Conservation (phyloP, 2,329 filamentous ascomycete genomes). For the Venturia carpophila region DNA sequence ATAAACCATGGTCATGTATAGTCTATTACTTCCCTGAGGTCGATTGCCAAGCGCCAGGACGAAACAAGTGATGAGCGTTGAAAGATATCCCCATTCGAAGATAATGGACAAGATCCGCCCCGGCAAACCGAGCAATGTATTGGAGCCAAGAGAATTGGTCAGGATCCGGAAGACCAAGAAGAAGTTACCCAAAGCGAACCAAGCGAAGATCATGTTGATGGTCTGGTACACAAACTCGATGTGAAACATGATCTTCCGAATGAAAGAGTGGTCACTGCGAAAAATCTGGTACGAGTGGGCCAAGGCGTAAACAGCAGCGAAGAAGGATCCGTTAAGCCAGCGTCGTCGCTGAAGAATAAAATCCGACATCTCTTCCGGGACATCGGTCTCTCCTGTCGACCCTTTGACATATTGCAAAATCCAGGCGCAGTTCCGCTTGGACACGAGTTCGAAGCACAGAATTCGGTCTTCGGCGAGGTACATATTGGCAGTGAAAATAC, state of each 20-base stretch:
- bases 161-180: constrained; percentile 98
- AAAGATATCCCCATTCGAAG: constrained; percentile 94
- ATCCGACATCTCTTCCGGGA: constrained; percentile 87
- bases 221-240: constrained; percentile 93
- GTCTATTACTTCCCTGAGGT: constrained; percentile 83
- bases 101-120: constrained; percentile 78
- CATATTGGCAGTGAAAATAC: constrained; percentile 99
- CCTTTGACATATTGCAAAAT: constrained; percentile 98
- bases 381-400: constrained; percentile 91
- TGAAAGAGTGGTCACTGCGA: constrained; percentile 78
- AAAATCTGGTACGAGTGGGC: constrained; percentile 95
- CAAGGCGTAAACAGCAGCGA: constrained; percentile 90
- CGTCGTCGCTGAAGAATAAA: constrained; percentile 91
- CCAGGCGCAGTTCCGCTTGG: constrained; percentile 96
- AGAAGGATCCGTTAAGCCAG: constrained; percentile 98
- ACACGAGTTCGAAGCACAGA: constrained; percentile 94
- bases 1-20: constrained; percentile 95
- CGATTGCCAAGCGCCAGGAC: constrained; percentile 90
- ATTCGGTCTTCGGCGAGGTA: constrained; percentile 98
- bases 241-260: constrained; percentile 83
- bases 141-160: constrained; percentile 70
- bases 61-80: constrained; percentile 87
- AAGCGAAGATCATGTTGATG: constrained; percentile 94
- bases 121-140: constrained; percentile 61
- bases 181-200: constrained; percentile 98